Evolutionary conservation across 1,284 basidiomycete species (phyloP).

Genomic region (Microbotryum silenes-acaulis): DNA sequence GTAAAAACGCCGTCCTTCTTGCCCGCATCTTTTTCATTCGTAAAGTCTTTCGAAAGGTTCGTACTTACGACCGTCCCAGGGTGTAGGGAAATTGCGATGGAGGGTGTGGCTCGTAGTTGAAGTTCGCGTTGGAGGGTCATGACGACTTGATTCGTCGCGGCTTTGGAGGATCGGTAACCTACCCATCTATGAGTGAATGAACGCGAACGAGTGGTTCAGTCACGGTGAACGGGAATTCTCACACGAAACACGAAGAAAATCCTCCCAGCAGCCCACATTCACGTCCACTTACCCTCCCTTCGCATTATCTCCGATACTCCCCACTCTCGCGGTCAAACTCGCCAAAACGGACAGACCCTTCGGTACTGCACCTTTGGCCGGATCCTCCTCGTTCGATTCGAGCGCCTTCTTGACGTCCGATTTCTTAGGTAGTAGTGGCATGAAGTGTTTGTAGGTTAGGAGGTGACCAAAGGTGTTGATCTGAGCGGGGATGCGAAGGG

Average conservation of each 20-base stretch:
- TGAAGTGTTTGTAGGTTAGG: slow-evolving; percentile 47
- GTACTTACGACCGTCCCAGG: slow-evolving; percentile 37
- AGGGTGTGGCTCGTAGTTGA: slow-evolving; percentile 18
- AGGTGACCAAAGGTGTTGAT: slow-evolving; percentile 49
- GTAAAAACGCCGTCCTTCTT: slow-evolving; percentile 27
- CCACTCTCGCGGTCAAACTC: slow-evolving; percentile 46
- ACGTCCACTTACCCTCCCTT: slow-evolving; percentile 39
- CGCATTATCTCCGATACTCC: slow-evolving; percentile 45
- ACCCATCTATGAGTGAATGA: slow-evolving; percentile 12
- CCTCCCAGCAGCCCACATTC: too few species aligned
- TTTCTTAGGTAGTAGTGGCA: slow-evolving; percentile 44
- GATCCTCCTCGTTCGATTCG: slow-evolving; percentile 35
- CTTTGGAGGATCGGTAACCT: slow-evolving; percentile 40
- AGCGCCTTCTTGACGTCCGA: slow-evolving; percentile 35
- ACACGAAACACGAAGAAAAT: too few species aligned
- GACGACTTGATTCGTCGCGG: slow-evolving; percentile 41
- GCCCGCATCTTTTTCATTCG: slow-evolving; percentile 27
- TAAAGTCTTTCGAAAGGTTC: slow-evolving; percentile 34
- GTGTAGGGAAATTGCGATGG: slow-evolving; percentile 30
- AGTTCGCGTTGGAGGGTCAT: slow-evolving; percentile 36
- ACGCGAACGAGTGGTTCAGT: too few species aligned
- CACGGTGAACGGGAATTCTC: too few species aligned
- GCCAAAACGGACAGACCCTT: slow-evolving; percentile 42
- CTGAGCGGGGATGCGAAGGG: slow-evolving; percentile 30
- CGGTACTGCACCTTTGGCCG: slow-evolving; percentile 41